These are phyloP conservation scores for Lasiosphaeriaceae sp. DNA, from an alignment of 495 filamentous ascomycete genomes.

Conservation along the genomic window DNA sequence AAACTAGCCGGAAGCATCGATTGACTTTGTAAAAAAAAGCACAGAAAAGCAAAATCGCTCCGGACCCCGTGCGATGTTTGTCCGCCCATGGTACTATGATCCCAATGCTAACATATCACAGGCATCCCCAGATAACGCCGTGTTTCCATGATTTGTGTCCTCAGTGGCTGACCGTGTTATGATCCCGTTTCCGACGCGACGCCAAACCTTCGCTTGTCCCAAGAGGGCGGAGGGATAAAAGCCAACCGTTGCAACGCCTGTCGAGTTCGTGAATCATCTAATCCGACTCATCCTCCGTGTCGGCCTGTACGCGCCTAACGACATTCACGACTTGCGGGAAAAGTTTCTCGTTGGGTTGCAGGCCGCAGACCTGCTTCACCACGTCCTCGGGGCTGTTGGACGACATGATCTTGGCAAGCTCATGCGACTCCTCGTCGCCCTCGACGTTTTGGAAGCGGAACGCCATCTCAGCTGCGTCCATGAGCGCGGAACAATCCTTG, in stretches of 20 bases:
- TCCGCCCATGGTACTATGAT: neutral
- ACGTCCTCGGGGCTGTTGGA: conserved; percentile 63
- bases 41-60: conserved; percentile 6
- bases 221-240: neutral
- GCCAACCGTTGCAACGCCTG: neutral
- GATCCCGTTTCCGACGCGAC: neutral
- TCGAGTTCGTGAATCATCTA: neutral
- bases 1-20: neutral
- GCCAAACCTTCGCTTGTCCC: no score
- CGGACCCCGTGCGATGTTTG: neutral
- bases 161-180: neutral
- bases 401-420: conserved; percentile 79
- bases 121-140: neutral
- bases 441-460: conserved; percentile 90
- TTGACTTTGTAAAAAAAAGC: neutral
- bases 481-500: conserved; percentile 61
- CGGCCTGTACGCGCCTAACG: conserved; percentile 73
- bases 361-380: conserved; percentile 66
- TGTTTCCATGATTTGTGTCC: neutral
- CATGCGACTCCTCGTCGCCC: conserved; percentile 78
- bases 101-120: neutral
- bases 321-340: conserved; percentile 66
- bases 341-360: conserved; percentile 67
- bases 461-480: conserved; percentile 78
- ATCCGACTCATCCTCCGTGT: conserved; percentile 35